Conservation (phyloP, 441 rosid genomes). For the Geranium incanum region DNA sequence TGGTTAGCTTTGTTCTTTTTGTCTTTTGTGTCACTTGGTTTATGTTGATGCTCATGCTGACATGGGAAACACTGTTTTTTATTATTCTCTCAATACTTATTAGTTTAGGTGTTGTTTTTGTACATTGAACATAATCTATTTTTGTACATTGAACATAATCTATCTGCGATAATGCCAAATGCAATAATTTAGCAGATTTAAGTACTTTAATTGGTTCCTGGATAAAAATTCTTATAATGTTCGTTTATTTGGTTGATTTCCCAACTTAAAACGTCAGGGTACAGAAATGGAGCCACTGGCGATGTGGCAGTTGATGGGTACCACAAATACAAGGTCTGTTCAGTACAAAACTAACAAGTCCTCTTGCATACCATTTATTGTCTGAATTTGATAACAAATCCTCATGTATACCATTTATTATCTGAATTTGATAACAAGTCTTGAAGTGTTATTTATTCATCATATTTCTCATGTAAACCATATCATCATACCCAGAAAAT, state of each 20-base stretch:
- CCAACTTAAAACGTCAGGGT: constrained; percentile 12
- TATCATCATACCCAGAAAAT: background rate
- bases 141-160: background rate
- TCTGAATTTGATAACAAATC: background rate
- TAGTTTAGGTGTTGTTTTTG: background rate
- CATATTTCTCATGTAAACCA: too few relatives aligned
- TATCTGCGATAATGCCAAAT: background rate
- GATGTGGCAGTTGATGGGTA: constrained; percentile 24
- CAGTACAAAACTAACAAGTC: background rate
- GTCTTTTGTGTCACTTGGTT: background rate
- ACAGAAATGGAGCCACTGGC: constrained; percentile 21
- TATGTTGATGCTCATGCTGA: background rate
- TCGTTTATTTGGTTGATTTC: background rate
- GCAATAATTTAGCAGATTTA: too few relatives aligned
- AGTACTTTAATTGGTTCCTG: background rate
- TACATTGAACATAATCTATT: too few relatives aligned
- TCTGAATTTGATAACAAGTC: too few relatives aligned
- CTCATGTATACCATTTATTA: background rate
- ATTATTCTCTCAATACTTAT: background rate
- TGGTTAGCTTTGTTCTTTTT: background rate
- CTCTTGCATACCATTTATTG: background rate
- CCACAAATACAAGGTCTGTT: constrained; percentile 23
- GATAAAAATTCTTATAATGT: background rate
- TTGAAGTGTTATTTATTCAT: background rate
- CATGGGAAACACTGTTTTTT: background rate